Evolutionary conservation across 2,329 filamentous ascomycete genomes (phyloP).

Genomic region (Fusarium albidum): DNA sequence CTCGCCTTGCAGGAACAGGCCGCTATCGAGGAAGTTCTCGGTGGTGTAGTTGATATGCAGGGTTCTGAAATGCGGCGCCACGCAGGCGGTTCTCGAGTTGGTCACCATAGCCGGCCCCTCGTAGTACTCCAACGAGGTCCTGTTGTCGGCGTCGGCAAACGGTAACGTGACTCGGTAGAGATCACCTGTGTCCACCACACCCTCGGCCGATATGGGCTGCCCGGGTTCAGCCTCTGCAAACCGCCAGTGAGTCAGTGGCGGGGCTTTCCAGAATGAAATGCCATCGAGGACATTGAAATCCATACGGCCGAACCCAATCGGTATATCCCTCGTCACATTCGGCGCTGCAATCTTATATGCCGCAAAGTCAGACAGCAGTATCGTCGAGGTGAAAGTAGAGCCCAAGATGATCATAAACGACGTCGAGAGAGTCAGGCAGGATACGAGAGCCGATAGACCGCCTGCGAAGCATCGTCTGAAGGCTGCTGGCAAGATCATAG

Average conservation of each 20-base stretch:
- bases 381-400: conserved; percentile 14
- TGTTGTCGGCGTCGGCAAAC: background rate
- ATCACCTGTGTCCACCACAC: conserved; percentile 8
- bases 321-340: background rate
- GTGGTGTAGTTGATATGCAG: too few species aligned
- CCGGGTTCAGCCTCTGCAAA: too few species aligned
- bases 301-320: background rate
- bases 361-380: conserved; percentile 19
- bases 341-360: background rate
- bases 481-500: conserved; percentile 5
- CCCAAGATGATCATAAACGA: background rate
- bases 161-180: conserved; percentile 4
- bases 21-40: too few species aligned
- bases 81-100: conserved; percentile 6
- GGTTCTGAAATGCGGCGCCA: accelerated
- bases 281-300: background rate
- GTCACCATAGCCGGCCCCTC: background rate
- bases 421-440: background rate
- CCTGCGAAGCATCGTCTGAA: background rate
- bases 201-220: background rate
- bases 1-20: background rate
- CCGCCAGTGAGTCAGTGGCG: conserved; percentile 17
- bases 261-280: conserved; percentile 21
- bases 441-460: background rate
- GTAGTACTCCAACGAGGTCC: background rate